Percentiles rank a stretch among this genome's conserved stretches.
phyloP scores from a whole-genome alignment of 108 stramenopile genomes.

The Tribonema minus region DNA sequence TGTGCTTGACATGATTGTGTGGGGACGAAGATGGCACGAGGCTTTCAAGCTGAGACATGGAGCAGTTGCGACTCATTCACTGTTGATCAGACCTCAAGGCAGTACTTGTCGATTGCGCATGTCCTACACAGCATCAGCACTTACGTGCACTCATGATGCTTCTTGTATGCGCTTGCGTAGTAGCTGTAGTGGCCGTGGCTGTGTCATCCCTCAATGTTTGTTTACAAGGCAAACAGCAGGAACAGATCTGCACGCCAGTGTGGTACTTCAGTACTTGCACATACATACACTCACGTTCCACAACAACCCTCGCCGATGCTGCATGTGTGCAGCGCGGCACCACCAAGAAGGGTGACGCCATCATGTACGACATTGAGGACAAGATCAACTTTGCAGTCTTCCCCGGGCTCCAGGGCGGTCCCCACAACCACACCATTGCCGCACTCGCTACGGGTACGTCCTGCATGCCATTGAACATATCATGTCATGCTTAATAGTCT shows the following conservation, averaged over 20 bases:
- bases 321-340: conserved; percentile 45
- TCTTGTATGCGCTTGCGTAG: no score
- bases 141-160: no score
- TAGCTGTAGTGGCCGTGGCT: no score
- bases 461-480: not conserved
- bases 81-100: no score
- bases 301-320: not conserved
- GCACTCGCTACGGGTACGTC: conserved; percentile 45
- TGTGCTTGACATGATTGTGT: no score
- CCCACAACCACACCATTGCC: conserved; percentile 61
- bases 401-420: conserved; percentile 58
- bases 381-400: conserved; percentile 57
- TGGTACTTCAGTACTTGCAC: not conserved
- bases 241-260: no score
- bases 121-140: no score
- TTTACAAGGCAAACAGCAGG: no score
- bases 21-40: not conserved
- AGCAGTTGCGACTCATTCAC: no score
- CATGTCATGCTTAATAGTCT: conserved; percentile 15
- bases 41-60: not conserved
- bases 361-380: conserved; percentile 76
- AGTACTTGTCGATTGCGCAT: no score
- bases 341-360: conserved; percentile 88
- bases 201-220: no score
- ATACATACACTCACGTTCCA: not conserved